These are phyloP conservation scores for Naganishia vaughanmartiniae DNA, from an alignment of 768 basidiomycete species.

Conservation along the genomic window DNA sequence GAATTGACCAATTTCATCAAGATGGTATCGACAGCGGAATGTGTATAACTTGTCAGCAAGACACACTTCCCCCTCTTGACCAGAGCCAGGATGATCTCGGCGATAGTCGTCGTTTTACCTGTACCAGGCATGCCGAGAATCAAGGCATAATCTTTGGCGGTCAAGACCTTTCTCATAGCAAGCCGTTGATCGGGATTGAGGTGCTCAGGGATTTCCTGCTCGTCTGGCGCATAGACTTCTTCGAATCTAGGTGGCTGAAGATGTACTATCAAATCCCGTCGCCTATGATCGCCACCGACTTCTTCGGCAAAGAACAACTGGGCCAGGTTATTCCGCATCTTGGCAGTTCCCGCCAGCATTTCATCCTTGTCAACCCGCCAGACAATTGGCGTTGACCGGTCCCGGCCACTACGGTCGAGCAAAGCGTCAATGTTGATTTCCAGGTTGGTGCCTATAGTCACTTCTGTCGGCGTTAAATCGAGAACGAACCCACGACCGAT, in stretches of 20 bases:
- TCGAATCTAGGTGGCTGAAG: constrained; percentile 68
- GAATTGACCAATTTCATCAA: constrained; percentile 70
- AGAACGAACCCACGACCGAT: constrained; percentile 79
- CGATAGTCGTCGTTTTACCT: constrained; percentile 93
- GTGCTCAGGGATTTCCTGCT: constrained; percentile 48
- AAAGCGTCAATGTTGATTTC: constrained; percentile 61
- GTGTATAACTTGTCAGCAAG: constrained; percentile 86
- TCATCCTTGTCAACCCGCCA: constrained; percentile 96
- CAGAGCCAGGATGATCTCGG: constrained; percentile 75
- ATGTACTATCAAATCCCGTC: constrained; percentile 77
- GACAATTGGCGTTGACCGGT: constrained; percentile 41
- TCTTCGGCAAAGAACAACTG: constrained; percentile 73
- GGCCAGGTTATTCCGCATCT: constrained; percentile 85
- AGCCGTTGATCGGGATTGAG: constrained; percentile 70
- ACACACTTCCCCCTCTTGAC: constrained; percentile 81
- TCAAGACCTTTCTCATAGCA: constrained; percentile 71
- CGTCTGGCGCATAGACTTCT: constrained; percentile 39
- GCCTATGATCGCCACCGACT: constrained; percentile 60
- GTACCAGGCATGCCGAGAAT: constrained; percentile 98
- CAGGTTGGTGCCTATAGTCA: constrained; percentile 81
- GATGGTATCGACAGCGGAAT: constrained; percentile 98
- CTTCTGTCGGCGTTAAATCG: constrained; percentile 62
- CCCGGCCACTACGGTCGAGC: constrained; percentile 50
- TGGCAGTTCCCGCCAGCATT: constrained; percentile 75
- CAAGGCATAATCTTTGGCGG: constrained; percentile 83